Evolutionary conservation across 257 asterid genomes (phyloP).

Genomic region (Ligustrum vulgare): DNA sequence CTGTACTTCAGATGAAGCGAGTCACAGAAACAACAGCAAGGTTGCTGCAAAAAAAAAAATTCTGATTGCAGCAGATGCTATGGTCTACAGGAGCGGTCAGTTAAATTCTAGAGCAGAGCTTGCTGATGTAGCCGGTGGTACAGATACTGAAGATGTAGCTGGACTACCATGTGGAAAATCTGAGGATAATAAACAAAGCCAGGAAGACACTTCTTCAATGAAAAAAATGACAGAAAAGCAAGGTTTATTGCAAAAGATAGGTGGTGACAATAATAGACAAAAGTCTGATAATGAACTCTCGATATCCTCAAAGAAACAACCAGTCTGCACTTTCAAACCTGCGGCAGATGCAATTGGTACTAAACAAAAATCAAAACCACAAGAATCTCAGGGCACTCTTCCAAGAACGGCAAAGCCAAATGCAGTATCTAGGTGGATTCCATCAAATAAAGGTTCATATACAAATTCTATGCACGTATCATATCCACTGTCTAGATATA

Average conservation of each 20-base stretch:
- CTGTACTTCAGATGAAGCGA: conserved; percentile 69
- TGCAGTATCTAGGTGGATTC: conserved; percentile 93
- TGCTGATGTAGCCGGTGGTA: conserved; percentile 28
- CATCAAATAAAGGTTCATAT: conserved; percentile 88
- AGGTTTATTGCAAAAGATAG: conserved; percentile 45
- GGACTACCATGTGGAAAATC: conserved; percentile 26
- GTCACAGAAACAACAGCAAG: conserved; percentile 36
- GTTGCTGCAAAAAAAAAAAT: conserved; percentile 25
- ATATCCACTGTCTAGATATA: conserved; percentile 87
- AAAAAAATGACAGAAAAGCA: conserved; percentile 48
- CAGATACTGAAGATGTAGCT: too few species aligned
- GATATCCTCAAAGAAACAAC: conserved; percentile 51
- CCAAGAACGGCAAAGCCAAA: conserved; percentile 70
- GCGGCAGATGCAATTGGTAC: conserved; percentile 48
- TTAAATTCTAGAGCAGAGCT: conserved; percentile 28
- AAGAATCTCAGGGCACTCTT: conserved; percentile 46
- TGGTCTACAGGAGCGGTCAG: conserved; percentile 26
- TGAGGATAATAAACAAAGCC: conserved; percentile 47
- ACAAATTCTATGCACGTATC: conserved; percentile 91
- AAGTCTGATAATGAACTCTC: conserved; percentile 11
- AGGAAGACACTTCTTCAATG: conserved; percentile 31
- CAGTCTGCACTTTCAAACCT: conserved; percentile 41
- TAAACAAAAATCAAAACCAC: conserved; percentile 63
- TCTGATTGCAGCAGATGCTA: not conserved
- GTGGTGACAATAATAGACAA: conserved; percentile 48